A percentile compares a stretch with the other conserved stretches of the same genome.
phyloP scores from a whole-genome alignment of 345 rosid species.

The Durio zibethinus region DNA sequence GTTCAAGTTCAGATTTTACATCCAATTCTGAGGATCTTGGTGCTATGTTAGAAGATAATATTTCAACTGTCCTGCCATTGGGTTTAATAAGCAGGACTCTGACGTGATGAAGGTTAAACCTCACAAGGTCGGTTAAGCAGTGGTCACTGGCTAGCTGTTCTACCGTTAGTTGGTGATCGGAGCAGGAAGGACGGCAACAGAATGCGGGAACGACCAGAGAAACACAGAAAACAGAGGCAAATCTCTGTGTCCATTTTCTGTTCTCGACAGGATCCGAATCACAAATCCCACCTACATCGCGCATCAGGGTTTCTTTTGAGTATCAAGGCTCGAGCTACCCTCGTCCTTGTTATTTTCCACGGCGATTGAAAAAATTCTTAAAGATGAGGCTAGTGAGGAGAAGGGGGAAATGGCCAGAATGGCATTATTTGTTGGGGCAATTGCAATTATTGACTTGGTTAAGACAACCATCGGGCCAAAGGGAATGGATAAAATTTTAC shows the following conservation, averaged over 20 bases:
- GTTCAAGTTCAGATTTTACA: conserved; percentile 70
- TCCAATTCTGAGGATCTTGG: conserved; percentile 78
- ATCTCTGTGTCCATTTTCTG: no score
- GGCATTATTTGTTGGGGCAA: conserved; percentile 95
- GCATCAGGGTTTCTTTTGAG: conserved; percentile 25
- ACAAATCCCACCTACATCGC: no score
- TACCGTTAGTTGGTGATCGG: conserved; percentile 97
- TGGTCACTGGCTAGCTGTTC: conserved; percentile 95
- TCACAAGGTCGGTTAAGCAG: conserved; percentile 97
- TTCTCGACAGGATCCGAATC: no score
- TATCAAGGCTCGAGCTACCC: conserved; percentile 4
- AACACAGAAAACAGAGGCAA: not conserved
- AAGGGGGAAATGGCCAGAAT: conserved; percentile 95
- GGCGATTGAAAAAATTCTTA: conserved; percentile 62
- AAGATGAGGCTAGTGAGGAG: conserved; percentile 92
- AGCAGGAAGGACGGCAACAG: no score
- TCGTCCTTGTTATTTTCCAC: conserved; percentile 3
- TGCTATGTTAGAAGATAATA: conserved; percentile 28
- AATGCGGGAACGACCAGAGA: no score
- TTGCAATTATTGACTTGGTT: conserved; percentile 87
- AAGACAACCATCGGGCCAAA: conserved; percentile 97
- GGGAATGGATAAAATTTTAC: conserved; percentile 98
- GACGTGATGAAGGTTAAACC: conserved; percentile 98
- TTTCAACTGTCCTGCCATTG: conserved; percentile 88
- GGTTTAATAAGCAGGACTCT: conserved; percentile 93